Conservation (phyloP, 78 protist genomes). For the Dictyostelium intermedium region DNA sequence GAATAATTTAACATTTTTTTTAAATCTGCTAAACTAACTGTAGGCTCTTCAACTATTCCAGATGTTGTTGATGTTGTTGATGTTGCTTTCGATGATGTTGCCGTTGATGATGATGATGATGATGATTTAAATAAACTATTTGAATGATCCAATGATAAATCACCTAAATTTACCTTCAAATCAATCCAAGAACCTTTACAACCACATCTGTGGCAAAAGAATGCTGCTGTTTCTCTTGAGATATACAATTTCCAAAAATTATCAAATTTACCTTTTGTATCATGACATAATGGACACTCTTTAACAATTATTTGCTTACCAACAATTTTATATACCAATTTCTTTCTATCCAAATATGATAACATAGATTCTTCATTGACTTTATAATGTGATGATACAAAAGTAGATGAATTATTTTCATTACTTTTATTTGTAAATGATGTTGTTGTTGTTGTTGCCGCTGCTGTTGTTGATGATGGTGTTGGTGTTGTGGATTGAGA, state of each 20-base stretch:
- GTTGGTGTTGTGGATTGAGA: not conserved
- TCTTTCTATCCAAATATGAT: conserved; percentile 41
- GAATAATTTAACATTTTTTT: conserved; percentile 25
- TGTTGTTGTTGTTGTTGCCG: not conserved
- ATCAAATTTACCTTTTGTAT: conserved; percentile 68
- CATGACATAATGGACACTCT: conserved; percentile 80
- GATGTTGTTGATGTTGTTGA: not conserved
- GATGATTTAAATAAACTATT: not conserved
- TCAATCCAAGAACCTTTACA: conserved; percentile 83
- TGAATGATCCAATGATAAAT: conserved; percentile 14
- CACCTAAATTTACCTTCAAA: conserved; percentile 70
- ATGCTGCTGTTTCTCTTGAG: conserved; percentile 44
- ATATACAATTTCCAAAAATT: conserved; percentile 85
- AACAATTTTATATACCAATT: not conserved
- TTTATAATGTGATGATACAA: not conserved
- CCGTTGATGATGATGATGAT: not conserved
- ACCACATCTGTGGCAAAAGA: conserved; percentile 78
- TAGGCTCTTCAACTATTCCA: not conserved
- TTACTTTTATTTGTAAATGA: not conserved
- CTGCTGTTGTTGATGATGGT: not conserved
- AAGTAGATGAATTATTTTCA: not conserved
- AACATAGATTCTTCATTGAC: conserved; percentile 25
- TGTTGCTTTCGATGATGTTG: not conserved
- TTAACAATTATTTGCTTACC: conserved; percentile 40
- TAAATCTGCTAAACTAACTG: conserved; percentile 9